Evolutionary conservation across 2,329 filamentous ascomycete genomes (phyloP).

Genomic region (Apiospora pterosperma): DNA sequence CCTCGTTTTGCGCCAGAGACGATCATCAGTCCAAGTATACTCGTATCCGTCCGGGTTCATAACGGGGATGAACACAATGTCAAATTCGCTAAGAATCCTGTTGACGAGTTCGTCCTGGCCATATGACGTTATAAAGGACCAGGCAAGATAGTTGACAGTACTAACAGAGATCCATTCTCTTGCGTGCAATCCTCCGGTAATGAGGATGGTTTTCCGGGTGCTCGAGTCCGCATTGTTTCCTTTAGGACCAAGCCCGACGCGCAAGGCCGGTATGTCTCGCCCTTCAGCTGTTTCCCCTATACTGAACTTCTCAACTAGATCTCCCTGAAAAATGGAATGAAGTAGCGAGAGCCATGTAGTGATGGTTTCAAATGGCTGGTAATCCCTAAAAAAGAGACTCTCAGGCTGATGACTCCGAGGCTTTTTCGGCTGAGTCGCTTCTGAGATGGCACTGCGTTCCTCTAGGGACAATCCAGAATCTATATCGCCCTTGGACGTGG

Average conservation of each 20-base stretch:
- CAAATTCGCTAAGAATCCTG: conserved; percentile 76
- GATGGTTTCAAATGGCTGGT: conserved; percentile 81
- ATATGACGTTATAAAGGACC: conserved; percentile 80
- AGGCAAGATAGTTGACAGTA: conserved; percentile 87
- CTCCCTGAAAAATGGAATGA: conserved; percentile 73
- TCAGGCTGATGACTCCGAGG: conserved; percentile 40
- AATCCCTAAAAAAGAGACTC: conserved; percentile 88
- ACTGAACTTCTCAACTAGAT: conserved; percentile 67
- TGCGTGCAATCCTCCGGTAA: conserved; percentile 86
- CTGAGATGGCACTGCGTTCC: conserved; percentile 25
- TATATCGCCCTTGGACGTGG: conserved; percentile 24
- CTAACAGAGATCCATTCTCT: conserved; percentile 95
- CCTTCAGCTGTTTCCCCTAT: conserved; percentile 88
- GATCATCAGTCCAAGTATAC: conserved; percentile 88
- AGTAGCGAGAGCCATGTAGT: conserved; percentile 89
- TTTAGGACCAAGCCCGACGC: conserved; percentile 56
- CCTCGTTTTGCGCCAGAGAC: conserved; percentile 92
- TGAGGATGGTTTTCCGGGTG: conserved; percentile 71
- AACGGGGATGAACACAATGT: conserved; percentile 84
- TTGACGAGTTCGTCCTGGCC: conserved; percentile 70
- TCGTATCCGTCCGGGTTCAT: conserved; percentile 93
- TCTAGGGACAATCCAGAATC: conserved; percentile 13
- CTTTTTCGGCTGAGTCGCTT: conserved; percentile 14
- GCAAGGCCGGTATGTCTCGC: conserved; percentile 78
- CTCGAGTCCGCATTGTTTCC: conserved; percentile 34